These are phyloP conservation scores for Magnolia kwangsiensis DNA, from an alignment of 164 flowering plant genomes.

Conservation along the genomic window DNA sequence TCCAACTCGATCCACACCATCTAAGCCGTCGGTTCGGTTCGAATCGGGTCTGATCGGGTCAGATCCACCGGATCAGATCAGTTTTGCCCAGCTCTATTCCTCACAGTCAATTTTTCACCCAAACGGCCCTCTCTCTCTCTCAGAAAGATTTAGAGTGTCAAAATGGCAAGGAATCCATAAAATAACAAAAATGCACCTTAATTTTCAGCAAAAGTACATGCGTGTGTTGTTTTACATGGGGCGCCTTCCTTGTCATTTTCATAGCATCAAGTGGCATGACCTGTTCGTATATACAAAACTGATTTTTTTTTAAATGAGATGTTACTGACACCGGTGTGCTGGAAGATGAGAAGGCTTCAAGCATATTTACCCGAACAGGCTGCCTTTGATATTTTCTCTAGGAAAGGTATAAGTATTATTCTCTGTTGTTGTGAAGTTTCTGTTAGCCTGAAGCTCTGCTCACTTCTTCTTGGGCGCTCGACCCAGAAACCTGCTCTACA, in stretches of 20 bases:
- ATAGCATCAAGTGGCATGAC: not conserved
- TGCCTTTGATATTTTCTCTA: not conserved
- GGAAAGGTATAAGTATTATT: not conserved
- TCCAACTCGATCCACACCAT: no score
- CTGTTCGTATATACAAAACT: constrained; percentile 2
- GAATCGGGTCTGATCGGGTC: no score
- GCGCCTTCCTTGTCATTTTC: not conserved
- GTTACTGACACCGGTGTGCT: not conserved
- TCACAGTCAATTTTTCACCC: no score
- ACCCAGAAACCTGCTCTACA: constrained; percentile 21
- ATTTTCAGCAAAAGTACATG: no score
- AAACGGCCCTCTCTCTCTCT: no score
- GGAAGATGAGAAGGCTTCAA: not conserved
- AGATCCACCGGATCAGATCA: no score
- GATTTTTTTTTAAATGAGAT: not conserved
- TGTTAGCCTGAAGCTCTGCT: constrained; percentile 16
- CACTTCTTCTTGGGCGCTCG: constrained; percentile 11
- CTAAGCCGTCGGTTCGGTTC: no score
- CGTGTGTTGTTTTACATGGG: not conserved
- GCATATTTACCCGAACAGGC: not conserved
- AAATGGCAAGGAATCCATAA: no score
- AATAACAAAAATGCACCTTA: not conserved
- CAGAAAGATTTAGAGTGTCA: no score
- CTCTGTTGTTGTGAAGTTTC: not conserved
- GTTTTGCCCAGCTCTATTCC: no score